Evolutionary conservation across 805 yeast species (phyloP), one percentile per base, ranked within the genome.

Genomic region (Hanseniaspora clermontiae): DNA sequence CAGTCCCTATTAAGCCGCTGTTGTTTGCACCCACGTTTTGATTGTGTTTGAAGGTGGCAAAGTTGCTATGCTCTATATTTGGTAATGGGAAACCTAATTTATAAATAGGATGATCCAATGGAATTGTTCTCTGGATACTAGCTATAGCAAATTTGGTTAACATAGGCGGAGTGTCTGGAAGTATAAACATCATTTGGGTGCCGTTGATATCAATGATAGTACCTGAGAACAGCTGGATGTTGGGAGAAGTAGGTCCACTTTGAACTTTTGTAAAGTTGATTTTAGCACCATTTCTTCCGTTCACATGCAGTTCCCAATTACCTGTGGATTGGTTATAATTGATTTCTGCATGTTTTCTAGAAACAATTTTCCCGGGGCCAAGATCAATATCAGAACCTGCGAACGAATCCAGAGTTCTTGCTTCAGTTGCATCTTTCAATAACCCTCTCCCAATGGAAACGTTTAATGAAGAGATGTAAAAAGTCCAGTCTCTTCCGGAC

Each of bases 291-390:
- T 93, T 93, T 64, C 98, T 77, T 29, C 99, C 98, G 39, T 76
- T 66, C 1, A 90, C 84, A 60, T 78, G 74, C 59, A 95, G 72
- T 66, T 88, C 95, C 99, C 99, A 93, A 57, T 80, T 74, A 55
- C 96, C 80, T 43, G 78, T 71, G 58, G 78, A 80, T 60, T 82
- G 72, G 67, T 90, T 87, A 69, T 87, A 93, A 51, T 79, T 78
- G 55, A 93, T 89, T 17, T 78, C 70, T 0, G 97, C 97, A 67
- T 93, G 98, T 62, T 78, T 82, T 60, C 99, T 79, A 24, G 93
- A 83, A 3, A 93, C 97, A n/a, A 93, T 95, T 69, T 91, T 91
- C 11, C 96, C 91, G 0, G 98, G 98, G 1, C 97, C 97, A 63
- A 93, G 73, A 69, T 93, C 98, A 50, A 91, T 91, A 64, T 89